Evolutionary conservation across 306 rosid genomes (phyloP).

Genomic region (Lathyrus tuberosus): DNA sequence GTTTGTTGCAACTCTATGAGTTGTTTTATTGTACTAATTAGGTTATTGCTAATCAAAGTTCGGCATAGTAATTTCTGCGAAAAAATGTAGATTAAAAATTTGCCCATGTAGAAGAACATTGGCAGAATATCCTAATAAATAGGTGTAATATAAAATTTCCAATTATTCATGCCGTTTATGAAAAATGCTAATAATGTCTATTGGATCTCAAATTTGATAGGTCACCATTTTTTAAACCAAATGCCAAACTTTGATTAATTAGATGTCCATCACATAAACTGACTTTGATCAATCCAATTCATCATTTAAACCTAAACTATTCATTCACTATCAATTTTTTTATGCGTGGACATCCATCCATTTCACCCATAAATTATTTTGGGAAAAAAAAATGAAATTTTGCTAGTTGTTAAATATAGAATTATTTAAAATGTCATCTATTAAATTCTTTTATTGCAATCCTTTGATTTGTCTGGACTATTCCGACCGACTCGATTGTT

Average conservation of each 20-base stretch:
- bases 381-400: too few species aligned
- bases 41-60: conserved; percentile 5
- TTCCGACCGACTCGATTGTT: too few species aligned
- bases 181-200: background rate
- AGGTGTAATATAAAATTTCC: background rate
- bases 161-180: background rate
- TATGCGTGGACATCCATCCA: too few species aligned
- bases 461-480: too few species aligned
- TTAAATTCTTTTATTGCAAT: too few species aligned
- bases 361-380: too few species aligned
- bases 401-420: too few species aligned
- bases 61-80: background rate
- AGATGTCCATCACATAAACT: background rate
- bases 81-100: conserved; percentile 16
- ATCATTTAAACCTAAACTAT: too few species aligned
- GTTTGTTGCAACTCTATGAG: background rate
- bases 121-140: conserved; percentile 15
- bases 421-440: too few species aligned
- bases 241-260: conserved; percentile 16
- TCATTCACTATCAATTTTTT: too few species aligned
- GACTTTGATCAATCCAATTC: too few species aligned
- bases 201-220: conserved; percentile 4
- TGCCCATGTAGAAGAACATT: conserved; percentile 22
- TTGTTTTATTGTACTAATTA: background rate
- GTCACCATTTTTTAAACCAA: background rate